Evolutionary conservation across 129 eudicot genomes (phyloP).

Genomic region (sunflower (Helianthus annuus)): DNA sequence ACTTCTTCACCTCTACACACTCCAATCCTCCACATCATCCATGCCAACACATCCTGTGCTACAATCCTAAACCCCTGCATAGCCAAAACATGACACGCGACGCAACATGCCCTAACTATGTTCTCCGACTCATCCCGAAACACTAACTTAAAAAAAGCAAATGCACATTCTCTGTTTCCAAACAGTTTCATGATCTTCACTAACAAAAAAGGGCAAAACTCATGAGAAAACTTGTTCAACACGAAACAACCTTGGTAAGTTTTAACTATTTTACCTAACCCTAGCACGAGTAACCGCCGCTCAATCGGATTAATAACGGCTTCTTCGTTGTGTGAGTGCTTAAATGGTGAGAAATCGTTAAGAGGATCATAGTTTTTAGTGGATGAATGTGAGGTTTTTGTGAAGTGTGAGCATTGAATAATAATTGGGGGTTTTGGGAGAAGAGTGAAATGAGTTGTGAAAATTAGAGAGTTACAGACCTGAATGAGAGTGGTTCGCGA

Average conservation of each 20-base stretch:
- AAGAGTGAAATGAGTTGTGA: constrained; percentile 14
- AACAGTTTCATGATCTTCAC: constrained; percentile 60
- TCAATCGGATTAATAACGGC: constrained; percentile 56
- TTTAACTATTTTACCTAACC: constrained; percentile 61
- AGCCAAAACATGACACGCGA: constrained; percentile 54
- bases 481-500: constrained; percentile 36
- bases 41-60: constrained; percentile 74
- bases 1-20: constrained; percentile 47
- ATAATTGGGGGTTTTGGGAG: constrained; percentile 21
- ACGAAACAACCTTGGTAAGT: constrained; percentile 16
- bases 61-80: constrained; percentile 45
- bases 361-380: constrained; percentile 41
- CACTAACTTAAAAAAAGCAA: constrained; percentile 63
- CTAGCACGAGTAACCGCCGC: constrained; percentile 57
- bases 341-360: constrained; percentile 53
- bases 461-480: constrained; percentile 39
- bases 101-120: constrained; percentile 45
- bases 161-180: constrained; percentile 40
- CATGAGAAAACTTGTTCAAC: constrained; percentile 38
- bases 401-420: constrained; percentile 33
- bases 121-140: constrained; percentile 48
- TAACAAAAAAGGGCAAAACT: constrained; percentile 60
- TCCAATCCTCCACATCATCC: constrained; percentile 59
- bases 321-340: constrained; percentile 1
- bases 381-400: constrained; percentile 27